Conservation (phyloP, 176 grass and related monocot species). For the Zizania latifolia region DNA sequence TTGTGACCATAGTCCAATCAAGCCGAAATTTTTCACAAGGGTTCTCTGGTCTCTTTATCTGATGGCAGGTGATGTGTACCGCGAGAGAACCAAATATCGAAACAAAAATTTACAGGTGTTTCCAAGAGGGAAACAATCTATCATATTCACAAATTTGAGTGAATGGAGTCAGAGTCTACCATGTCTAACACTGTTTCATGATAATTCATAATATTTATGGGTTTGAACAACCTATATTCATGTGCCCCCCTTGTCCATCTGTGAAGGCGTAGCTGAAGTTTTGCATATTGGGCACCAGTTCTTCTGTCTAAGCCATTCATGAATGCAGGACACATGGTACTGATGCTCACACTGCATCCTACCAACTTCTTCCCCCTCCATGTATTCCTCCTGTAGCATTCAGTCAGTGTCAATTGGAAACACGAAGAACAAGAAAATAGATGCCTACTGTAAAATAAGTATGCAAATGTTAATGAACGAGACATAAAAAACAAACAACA, state of each 20-base stretch:
- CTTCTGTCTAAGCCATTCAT: slow-evolving; percentile 74
- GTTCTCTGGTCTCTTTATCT: not conserved
- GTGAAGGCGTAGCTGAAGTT: slow-evolving; percentile 43
- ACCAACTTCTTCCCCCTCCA: slow-evolving; percentile 60
- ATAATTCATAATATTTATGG: slow-evolving; percentile 12
- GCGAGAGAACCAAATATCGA: not conserved
- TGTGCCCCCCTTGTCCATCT: slow-evolving; percentile 8
- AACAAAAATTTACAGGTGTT: slow-evolving; percentile 16
- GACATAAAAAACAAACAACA: not conserved
- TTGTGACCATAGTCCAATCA: not conserved
- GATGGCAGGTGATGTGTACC: not conserved
- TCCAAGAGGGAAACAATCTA: not conserved
- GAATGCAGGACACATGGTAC: slow-evolving; percentile 71
- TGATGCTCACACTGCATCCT: slow-evolving; percentile 62
- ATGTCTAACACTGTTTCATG: slow-evolving; percentile 20
- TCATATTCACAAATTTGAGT: slow-evolving; percentile 34
- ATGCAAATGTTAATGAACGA: not conserved
- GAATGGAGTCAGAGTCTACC: not conserved
- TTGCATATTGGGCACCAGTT: slow-evolving; percentile 99
- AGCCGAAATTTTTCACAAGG: slow-evolving; percentile 1
- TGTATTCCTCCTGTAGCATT: slow-evolving; percentile 67
- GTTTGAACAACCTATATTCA: slow-evolving; percentile 21
- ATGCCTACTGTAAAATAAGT: not conserved
- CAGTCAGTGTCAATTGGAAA: not conserved
- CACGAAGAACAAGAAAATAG: not conserved